phyloP scores from a whole-genome alignment of 2,329 filamentous ascomycete genomes.

The Arachnopeziza araneosa region DNA sequence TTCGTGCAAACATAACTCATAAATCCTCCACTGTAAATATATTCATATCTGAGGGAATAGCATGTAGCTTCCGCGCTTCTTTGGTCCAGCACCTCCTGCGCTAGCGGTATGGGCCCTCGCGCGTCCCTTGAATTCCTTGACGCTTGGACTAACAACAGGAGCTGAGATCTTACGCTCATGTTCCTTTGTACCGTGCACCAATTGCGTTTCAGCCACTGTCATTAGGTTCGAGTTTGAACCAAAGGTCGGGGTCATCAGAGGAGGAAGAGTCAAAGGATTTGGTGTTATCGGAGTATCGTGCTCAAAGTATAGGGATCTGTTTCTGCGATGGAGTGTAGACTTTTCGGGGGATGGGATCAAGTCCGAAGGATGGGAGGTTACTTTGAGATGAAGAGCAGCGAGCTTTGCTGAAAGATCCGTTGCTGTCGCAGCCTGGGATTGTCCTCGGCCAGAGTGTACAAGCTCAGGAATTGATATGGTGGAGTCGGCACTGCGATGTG shows the following conservation, averaged over 20 bases:
- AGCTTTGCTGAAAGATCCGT: constrained; percentile 10
- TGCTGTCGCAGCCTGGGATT: constrained; percentile 11
- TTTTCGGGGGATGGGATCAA: background rate
- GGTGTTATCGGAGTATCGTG: constrained; percentile 11
- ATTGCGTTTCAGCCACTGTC: constrained; percentile 22
- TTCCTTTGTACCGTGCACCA: background rate
- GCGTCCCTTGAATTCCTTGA: constrained; percentile 18
- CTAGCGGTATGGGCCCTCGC: constrained; percentile 10
- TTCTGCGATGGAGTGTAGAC: constrained; percentile 13
- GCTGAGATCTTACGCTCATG: constrained; percentile 29
- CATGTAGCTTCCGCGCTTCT: constrained; percentile 26
- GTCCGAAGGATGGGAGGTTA: background rate
- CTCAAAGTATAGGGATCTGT: constrained; percentile 14
- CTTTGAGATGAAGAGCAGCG: background rate
- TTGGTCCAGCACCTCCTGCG: background rate
- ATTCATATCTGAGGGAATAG: constrained; percentile 22
- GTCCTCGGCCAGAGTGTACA: constrained; percentile 15
- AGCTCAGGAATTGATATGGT: constrained; percentile 31
- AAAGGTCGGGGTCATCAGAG: background rate
- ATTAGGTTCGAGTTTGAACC: constrained; percentile 16
- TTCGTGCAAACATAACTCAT: background rate
- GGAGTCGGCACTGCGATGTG: constrained; percentile 25
- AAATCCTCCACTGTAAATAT: background rate
- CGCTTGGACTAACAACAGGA: constrained; percentile 18
- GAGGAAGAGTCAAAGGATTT: constrained; percentile 8